Base-by-base conservation (phyloP, 768 basidiomycete genomes). In the Naganishia vaughanmartiniae region DNA sequence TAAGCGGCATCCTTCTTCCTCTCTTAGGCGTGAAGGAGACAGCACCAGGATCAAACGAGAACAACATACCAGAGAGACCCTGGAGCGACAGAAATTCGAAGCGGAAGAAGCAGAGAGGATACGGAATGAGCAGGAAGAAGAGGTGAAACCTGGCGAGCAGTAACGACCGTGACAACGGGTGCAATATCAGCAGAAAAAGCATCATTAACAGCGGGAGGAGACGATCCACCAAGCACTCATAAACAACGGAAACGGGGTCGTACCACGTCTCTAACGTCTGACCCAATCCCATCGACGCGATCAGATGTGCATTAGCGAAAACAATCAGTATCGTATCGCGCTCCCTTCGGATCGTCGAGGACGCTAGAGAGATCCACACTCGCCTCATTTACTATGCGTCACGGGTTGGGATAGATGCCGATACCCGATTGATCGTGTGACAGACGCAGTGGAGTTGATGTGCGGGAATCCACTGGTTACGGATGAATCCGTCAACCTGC, bases 1-100 rank as follows among this genome's bases (percentile, higher is more conserved):
- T 46, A 24, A 26, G 4, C 6, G 14, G 12, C 48, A 26, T n/a
- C 24, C 4, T 15, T 51, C 6, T 26, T 24, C n/a, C 24, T 21
- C n/a, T 24, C 21, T 24, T 51, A 51, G 60, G 60, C 60, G 60
- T 7, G 60, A 63, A 30, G 60, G 60, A 30, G 42, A 46, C 24
- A 63, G 12, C 26, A 63, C 60, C 14, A 42, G 60, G 30, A 4
- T 63, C 60, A 31, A 45, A 26, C 24, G 60, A 30, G 60, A 63
- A 21, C 39, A 45, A n/a, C 36, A 42, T 7, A 63, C 60, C 24
- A n/a, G 60, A 15, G 60, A 63, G 7, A 34, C 26, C 2, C 30
- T 45, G 42, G 60, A n/a, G 42, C 24, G 60, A 63, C 60, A 45
- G 24, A 14, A 45, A 63, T 34, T 21, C n/a, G 60, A 63, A 45